Base-by-base conservation (phyloP, 1,139 yeast genomes). In the Yamadazyma atmosphaerica region DNA sequence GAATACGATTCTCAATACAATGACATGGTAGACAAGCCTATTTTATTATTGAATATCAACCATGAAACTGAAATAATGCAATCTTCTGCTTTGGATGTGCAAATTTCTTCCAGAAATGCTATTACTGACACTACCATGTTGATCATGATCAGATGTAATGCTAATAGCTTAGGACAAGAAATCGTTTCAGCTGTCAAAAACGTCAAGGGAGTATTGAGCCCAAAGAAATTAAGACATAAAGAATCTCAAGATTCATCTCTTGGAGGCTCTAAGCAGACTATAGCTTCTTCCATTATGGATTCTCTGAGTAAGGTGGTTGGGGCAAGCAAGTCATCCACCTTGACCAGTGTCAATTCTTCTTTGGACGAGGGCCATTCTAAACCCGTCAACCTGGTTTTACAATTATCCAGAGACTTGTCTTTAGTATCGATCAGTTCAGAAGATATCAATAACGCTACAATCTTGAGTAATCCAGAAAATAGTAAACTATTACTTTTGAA, bases 21-120 rank as follows among this genome's bases (percentile, higher is more conserved):
- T 17, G 73, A 68, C 43, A 54, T 56, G 9, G 41, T 63, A 14
- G 77, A 71, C 42, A 53, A 50, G 35, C 75, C 77, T 5, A 52
- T 72, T 3, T 51, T 71, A 37, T 51, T 72, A 27, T 49, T 71
- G 40, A 61, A 66, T 26, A 43, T 71, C 32, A 54, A 51, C 38
- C 49, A 47, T 6, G 45, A 44, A 2, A 57, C 68, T 11, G 56
- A 58, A 8, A 47, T 61, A 1, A 57, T 71, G 34, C 62, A 60
- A 40, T 64, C 73, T 3, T 58, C 71, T 2, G 74, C 76, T 4
- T 56, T 71, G 35, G 77, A 72, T 45, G 51, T 68, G 30, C 75
- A 70, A 46, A 52, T 70, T 22, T 55, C 53, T 32, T 50, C 73
- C 3, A 41, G 41, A 3, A 67, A 70, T 45, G 49, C 71, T 13